Percentiles rank a stretch among this genome's conserved stretches.
phyloP scores from a whole-genome alignment of 345 rosid species.

The Pistacia integerrima region DNA sequence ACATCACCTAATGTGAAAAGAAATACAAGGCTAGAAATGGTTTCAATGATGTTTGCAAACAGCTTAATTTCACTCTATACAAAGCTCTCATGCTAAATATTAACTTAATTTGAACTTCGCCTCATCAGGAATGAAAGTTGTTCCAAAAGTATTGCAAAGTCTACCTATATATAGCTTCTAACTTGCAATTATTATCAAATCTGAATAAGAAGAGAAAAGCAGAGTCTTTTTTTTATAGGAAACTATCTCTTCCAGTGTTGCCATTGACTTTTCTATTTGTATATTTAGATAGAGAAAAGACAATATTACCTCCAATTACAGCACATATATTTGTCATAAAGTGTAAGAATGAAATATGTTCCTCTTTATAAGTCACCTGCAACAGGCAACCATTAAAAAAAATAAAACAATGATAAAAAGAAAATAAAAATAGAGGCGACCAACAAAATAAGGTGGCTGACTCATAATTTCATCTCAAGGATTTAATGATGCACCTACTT shows the following conservation, averaged over 20 bases:
- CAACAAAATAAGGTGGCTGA: not conserved
- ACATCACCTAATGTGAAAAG: too few relatives aligned
- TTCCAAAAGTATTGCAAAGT: not conserved
- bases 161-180: not conserved
- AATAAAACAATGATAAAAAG: not conserved
- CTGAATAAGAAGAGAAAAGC: not conserved
- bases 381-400: constrained; percentile 17
- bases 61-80: not conserved
- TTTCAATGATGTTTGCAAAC: not conserved
- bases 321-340: constrained; percentile 86
- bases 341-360: constrained; percentile 76
- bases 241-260: not conserved
- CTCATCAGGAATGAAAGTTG: not conserved
- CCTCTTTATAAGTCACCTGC: constrained; percentile 80
- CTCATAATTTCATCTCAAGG: not conserved
- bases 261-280: not conserved
- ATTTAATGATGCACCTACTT: not conserved
- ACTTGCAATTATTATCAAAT: not conserved
- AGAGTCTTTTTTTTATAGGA: not conserved
- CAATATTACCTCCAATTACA: constrained; percentile 68
- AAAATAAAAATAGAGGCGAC: not conserved
- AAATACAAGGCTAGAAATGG: too few relatives aligned
- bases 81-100: too few relatives aligned
- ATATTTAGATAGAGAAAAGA: not conserved
- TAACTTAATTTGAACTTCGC: not conserved